These are phyloP conservation scores for Spergularia bocconei DNA, from an alignment of 148 eudicot genomes.

Conservation along the genomic window DNA sequence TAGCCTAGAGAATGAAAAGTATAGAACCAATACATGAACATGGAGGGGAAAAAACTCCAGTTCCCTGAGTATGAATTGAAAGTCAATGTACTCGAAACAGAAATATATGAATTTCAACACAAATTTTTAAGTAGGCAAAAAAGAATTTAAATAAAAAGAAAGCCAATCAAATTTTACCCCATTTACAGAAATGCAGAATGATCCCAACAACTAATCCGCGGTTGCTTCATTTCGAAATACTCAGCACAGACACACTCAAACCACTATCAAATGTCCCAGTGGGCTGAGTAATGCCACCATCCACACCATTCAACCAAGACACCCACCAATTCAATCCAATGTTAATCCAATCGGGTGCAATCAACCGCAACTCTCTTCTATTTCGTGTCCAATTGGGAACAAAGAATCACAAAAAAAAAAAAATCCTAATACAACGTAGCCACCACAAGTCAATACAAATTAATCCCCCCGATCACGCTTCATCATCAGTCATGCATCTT, in stretches of 20 bases:
- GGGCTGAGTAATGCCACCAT: conserved; percentile 14
- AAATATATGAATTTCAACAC: conserved; percentile 22
- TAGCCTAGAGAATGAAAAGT: conserved; percentile 26
- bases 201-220: conserved; percentile 16
- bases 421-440: conserved; percentile 10
- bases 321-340: conserved; percentile 20
- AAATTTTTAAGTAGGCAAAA: conserved; percentile 4
- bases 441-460: background rate
- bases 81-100: conserved; percentile 23
- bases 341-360: background rate
- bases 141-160: conserved; percentile 9
- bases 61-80: conserved; percentile 20
- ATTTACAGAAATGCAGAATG: conserved; percentile 31
- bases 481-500: conserved; percentile 28
- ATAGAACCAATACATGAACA: conserved; percentile 20
- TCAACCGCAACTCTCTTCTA: background rate
- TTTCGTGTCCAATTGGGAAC: conserved; percentile 11
- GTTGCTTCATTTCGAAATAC: conserved; percentile 6
- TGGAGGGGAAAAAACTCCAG: conserved; percentile 23
- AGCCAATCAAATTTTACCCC: conserved; percentile 31
- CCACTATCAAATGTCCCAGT: background rate
- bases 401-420: conserved; percentile 22
- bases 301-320: conserved; percentile 6
- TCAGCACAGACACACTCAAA: background rate
- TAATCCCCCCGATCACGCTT: conserved; percentile 4